Percentiles rank a stretch among this genome's conserved stretches.
Evolutionary conservation across 1,284 basidiomycete species (phyloP).

Genomic region (Ceratobasidium sp.): DNA sequence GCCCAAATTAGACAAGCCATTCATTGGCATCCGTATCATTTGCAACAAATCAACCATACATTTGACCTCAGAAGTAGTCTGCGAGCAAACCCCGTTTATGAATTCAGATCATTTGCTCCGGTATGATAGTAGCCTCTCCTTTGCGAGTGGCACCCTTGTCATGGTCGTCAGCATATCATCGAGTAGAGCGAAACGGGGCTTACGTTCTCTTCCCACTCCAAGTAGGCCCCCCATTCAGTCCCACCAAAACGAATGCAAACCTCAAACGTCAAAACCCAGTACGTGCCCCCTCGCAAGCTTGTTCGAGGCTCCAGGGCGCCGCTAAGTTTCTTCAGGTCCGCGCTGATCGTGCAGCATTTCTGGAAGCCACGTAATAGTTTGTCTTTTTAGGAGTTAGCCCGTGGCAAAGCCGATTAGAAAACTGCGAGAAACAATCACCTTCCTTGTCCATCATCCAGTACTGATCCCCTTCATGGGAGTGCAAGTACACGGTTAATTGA

Average conservation of each 20-base stretch:
- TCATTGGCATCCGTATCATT: too few relatives aligned
- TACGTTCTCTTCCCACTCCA: slow-evolving; percentile 41
- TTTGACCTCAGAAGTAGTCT: too few relatives aligned
- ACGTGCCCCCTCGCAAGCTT: not conserved
- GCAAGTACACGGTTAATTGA: not conserved
- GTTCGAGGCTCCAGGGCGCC: slow-evolving; percentile 3
- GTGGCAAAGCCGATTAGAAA: not conserved
- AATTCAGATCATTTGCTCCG: not conserved
- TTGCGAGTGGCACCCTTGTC: not conserved
- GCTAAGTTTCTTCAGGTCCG: not conserved
- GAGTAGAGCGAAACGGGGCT: not conserved
- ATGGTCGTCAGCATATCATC: not conserved
- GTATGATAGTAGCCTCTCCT: slow-evolving; percentile 1
- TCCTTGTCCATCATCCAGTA: not conserved
- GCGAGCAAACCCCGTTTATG: too few relatives aligned
- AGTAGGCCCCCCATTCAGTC: slow-evolving; percentile 36
- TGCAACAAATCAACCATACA: too few relatives aligned
- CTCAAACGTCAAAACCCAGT: slow-evolving; percentile 26
- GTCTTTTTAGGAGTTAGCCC: not conserved
- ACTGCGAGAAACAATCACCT: not conserved
- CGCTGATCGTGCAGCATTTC: not conserved
- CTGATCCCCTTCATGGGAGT: not conserved
- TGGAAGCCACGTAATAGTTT: not conserved
- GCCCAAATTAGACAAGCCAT: too few relatives aligned
- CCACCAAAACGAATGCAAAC: slow-evolving; percentile 36